Base-by-base conservation (phyloP, 305 asterid genomes). In the Petunia hybrid region DNA sequence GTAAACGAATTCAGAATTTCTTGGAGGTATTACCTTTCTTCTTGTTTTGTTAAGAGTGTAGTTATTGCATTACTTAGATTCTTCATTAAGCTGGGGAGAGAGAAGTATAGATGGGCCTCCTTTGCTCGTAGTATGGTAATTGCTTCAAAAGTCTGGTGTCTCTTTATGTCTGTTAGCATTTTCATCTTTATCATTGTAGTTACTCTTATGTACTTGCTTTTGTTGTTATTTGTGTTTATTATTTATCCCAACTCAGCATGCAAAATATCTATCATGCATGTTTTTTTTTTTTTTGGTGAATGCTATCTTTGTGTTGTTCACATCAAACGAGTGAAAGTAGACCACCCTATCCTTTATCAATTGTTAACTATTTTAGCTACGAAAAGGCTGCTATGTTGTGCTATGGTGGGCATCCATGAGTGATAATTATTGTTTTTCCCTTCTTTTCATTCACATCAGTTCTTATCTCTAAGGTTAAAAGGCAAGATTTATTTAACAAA, bases 1-100 rank as follows among this genome's bases (percentile, higher is more conserved):
- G 78, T 8, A 55, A 8, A 12, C 48, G 62, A 10, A n/a, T 74
- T 48, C 22, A 39, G 4, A 51, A 43, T 74, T 45, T 74, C 78
- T 74, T 74, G 45, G 78, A 74, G 78, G 63, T 74, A 74, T n/a
- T 69, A 14, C 76, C 42, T 62, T 35, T 62, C 42, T 4, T 62
- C 43, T 63, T 10, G 69, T 63, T 36, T 63, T 36, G 45, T 63
- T 63, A 9, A 36, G 16, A 63, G 69, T 63, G 45, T 63, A 38
- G 9, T 31, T 62, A 62, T 62, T 62, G 40, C 14, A n/a, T 63
- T 36, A 63, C 10, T 63, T 63, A 63, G 22, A 63, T 10, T 38
- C 69, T 63, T 36, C 68, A 62, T 35, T 61, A 35, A 35, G 68
- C 68, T 62, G 42, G 68, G 67, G n/a, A 35, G 68, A 9, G 7